Base-by-base conservation (phyloP, 2,329 filamentous ascomycete species). In the Chaetomium sp. region DNA sequence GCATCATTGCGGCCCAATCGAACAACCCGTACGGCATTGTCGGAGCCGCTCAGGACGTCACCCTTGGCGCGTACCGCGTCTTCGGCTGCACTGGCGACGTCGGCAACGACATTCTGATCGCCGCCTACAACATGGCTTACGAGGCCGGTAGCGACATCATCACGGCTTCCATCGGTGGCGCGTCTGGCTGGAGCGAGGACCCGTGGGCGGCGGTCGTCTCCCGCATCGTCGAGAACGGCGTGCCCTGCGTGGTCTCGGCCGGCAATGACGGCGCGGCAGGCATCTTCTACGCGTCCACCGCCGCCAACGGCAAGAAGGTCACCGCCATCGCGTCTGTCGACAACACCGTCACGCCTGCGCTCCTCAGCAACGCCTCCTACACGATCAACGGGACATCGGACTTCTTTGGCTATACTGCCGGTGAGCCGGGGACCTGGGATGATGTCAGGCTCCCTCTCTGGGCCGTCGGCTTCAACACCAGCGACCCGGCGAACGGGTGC, bases 121-220 rank as follows among this genome's bases (percentile, higher is more conserved):
- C 81, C 9, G 85, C 86, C 1, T 87, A 84, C 71, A 82, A 85
- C 74, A 80, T 79, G 70, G 87, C 87, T 0, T 87, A 82, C 68
- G 81, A 88, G 70, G 85, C 81, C n/a, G 84, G 84, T 38, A 81
- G 81, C 42, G 77, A 86, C 69, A 82, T 87, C 67, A 86, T 87
- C 71, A 84, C 82, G 1, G 79, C 82, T 1, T 85, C 83, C 3
- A 80, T 86, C 51, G 83, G 83, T n/a, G 78, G 78, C 0, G 70
- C 79, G 0, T 79, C 77, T 0, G 84, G 84, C 13, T 87, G 83
- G 83, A 76, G 78, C 2, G 81, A 84, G 66, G 80, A 83, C 16
- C 78, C 82, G 0, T 83, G 79, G 80, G 78, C 82, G 6, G 78
- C 80, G 1, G 79, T 79, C 1, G 81, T 83, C 13, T 80, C 81